Evolutionary conservation across 345 rosid genomes (phyloP).

Genomic region (Salix dunnii): DNA sequence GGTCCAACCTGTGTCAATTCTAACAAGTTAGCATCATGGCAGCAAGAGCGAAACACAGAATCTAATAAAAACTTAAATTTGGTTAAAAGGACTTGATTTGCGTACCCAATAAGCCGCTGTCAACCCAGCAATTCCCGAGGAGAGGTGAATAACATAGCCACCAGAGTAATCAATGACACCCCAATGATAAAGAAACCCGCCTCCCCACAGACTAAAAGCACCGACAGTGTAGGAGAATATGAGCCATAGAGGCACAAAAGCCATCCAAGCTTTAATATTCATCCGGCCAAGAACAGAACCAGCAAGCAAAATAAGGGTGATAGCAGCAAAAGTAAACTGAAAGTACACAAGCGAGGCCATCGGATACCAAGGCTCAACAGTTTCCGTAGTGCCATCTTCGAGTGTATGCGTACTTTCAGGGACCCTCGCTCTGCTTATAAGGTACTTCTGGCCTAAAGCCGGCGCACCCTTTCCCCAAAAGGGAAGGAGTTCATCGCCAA

Average conservation of each 20-base stretch:
- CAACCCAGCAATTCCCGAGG: slow-evolving; percentile 29
- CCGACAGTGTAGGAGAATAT: slow-evolving; percentile 32
- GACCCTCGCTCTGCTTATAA: slow-evolving; percentile 8
- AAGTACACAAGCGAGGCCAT: slow-evolving; percentile 26
- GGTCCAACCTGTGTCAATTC: slow-evolving; percentile 70
- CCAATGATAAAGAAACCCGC: slow-evolving; percentile 28
- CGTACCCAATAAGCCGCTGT: slow-evolving; percentile 30
- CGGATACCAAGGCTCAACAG: slow-evolving; percentile 9
- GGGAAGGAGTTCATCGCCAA: slow-evolving; percentile 25
- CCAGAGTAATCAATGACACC: slow-evolving; percentile 28
- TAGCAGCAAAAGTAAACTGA: slow-evolving; percentile 32
- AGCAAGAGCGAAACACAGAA: neutral
- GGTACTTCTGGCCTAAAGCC: slow-evolving; percentile 23
- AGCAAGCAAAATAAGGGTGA: slow-evolving; percentile 25
- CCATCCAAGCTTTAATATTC: slow-evolving; percentile 32
- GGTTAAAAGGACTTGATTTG: neutral
- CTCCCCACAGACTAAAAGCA: slow-evolving; percentile 32
- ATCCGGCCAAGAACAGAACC: slow-evolving; percentile 29
- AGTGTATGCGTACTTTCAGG: slow-evolving; percentile 11
- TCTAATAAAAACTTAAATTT: neutral
- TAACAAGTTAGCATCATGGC: neutral
- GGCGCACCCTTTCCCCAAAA: slow-evolving; percentile 28
- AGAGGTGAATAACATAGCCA: slow-evolving; percentile 31
- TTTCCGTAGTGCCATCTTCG: neutral
- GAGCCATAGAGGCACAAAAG: slow-evolving; percentile 31